Evolutionary conservation across 176 grass and related monocot species (phyloP).

Genomic region (Cymbopogon citratus): DNA sequence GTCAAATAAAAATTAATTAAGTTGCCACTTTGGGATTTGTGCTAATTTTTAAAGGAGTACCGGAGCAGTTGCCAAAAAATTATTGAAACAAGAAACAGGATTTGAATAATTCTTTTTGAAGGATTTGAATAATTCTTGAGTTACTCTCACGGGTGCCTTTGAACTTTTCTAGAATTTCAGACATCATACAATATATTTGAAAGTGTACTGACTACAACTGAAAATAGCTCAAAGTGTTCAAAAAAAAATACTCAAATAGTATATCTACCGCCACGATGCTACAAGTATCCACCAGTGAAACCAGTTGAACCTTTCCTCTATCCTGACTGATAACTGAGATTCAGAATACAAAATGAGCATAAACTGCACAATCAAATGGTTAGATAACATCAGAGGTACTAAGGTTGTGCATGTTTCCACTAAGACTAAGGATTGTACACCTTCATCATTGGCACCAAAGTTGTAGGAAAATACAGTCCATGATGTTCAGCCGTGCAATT

Average conservation of each 20-base stretch:
- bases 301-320: not conserved
- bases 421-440: not conserved
- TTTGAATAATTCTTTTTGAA: not conserved
- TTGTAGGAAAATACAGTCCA: not conserved
- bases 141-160: not conserved
- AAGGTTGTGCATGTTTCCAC: not conserved
- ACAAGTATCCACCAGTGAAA: not conserved
- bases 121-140: not conserved
- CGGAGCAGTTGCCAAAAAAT: too few species aligned
- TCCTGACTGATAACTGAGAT: not conserved
- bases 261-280: not conserved
- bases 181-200: not conserved
- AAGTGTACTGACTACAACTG: not conserved
- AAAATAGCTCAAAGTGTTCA: constrained; percentile 24
- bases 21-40: too few species aligned
- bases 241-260: too few species aligned
- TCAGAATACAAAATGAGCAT: not conserved
- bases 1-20: too few species aligned
- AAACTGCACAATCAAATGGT: constrained; percentile 6
- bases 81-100: not conserved
- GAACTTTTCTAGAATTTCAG: not conserved
- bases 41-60: too few species aligned
- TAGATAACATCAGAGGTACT: not conserved
- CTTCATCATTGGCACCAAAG: not conserved
- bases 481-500: not conserved